Evolutionary conservation across 805 yeast genomes (phyloP).

Genomic region (Candida morakotiae): DNA sequence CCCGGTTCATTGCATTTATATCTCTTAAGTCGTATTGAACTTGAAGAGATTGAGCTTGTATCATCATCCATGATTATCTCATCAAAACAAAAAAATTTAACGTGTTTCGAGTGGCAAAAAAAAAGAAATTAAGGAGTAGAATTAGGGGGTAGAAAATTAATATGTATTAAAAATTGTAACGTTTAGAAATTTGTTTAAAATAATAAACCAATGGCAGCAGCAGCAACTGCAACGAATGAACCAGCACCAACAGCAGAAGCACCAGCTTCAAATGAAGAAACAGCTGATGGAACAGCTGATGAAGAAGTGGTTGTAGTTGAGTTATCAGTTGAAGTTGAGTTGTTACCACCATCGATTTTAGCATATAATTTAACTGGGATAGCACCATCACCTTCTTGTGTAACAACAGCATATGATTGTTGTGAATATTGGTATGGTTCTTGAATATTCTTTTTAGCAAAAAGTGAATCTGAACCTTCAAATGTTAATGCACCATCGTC

Average conservation of each 20-base stretch:
- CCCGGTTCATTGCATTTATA: conserved; percentile 60
- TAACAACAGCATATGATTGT: conserved; percentile 13
- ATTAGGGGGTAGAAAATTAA: too few species aligned
- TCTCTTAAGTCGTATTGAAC: conserved; percentile 48
- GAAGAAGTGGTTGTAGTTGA: conserved; percentile 1
- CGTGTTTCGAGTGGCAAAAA: background rate
- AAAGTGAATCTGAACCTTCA: conserved; percentile 17
- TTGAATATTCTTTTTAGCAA: conserved; percentile 22
- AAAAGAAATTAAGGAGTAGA: background rate
- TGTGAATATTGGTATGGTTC: conserved; percentile 27
- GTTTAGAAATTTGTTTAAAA: background rate
- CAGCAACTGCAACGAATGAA: conserved; percentile 5
- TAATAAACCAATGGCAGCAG: conserved; percentile 8
- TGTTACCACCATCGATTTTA: background rate
- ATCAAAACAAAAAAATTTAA: background rate
- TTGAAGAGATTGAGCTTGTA: conserved; percentile 9
- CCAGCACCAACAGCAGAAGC: conserved; percentile 7
- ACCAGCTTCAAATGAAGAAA: conserved; percentile 4
- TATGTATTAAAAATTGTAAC: background rate
- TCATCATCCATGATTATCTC: conserved; percentile 11
- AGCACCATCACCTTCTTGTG: conserved; percentile 8
- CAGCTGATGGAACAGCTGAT: background rate
- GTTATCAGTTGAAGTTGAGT: background rate
- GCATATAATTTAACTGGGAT: conserved; percentile 6
- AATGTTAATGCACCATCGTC: conserved; percentile 10